phyloP scores from a whole-genome alignment of 306 rosid genomes.

The Pachyrhizus erosus region DNA sequence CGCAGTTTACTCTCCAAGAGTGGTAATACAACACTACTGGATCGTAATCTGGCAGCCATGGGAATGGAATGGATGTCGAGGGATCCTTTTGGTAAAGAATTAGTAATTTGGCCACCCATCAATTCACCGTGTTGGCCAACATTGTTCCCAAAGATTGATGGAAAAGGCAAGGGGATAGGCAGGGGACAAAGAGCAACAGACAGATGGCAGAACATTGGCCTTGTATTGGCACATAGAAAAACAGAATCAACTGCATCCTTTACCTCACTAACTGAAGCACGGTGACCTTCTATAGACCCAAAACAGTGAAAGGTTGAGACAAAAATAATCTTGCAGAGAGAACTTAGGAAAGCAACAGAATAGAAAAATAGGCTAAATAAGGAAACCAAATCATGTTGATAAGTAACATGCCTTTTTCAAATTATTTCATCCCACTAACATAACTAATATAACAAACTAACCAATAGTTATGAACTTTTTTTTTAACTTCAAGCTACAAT shows the following conservation, averaged over 20 bases:
- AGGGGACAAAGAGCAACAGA: constrained; percentile 77
- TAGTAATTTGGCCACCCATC: constrained; percentile 46
- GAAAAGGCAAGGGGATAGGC: constrained; percentile 93
- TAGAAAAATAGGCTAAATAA: background rate
- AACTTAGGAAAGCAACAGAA: constrained; percentile 35
- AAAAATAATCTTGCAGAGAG: constrained; percentile 22
- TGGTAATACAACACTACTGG: constrained; percentile 76
- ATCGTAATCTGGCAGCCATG: constrained; percentile 85
- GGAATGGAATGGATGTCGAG: constrained; percentile 86
- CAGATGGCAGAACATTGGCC: constrained; percentile 81
- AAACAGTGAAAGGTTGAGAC: constrained; percentile 14
- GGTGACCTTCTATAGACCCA: constrained; percentile 56
- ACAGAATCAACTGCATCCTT: constrained; percentile 63
- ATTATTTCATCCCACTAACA: background rate
- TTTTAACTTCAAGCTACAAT: background rate
- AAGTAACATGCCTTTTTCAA: background rate
- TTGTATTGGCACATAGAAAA: constrained; percentile 54
- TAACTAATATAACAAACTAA: background rate
- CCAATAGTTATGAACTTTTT: background rate
- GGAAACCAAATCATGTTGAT: constrained; percentile 14
- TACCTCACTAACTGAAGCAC: constrained; percentile 64
- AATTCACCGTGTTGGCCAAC: constrained; percentile 77
- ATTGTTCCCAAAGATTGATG: constrained; percentile 70
- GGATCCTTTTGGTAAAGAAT: constrained; percentile 68
- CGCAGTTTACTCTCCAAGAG: constrained; percentile 68